Evolutionary conservation across 768 basidiomycete genomes (phyloP), one percentile per base, ranked within the genome.

Genomic region (Amyloporia xantha): DNA sequence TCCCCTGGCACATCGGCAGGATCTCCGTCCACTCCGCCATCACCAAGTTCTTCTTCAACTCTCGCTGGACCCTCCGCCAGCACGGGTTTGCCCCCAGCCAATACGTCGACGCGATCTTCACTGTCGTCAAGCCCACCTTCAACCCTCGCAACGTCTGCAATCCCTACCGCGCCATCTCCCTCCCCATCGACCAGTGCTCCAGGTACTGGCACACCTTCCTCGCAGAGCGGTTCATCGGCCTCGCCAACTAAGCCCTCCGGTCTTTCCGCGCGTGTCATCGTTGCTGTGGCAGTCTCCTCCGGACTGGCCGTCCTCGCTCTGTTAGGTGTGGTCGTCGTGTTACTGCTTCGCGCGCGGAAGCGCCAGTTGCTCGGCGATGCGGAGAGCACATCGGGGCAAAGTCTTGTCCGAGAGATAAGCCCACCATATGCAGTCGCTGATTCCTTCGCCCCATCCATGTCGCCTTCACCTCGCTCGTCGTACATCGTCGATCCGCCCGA

Each of bases 261-360:
- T 5, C 41, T 58, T 20, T 54, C 57, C 36, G 53, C 53, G 25
- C 33, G 49, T 15, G 50, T 48, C 17, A 53, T 55, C 48, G 51
- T 54, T 38, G 48, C 25, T 33, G 47, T 54, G 15, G 54, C 56
- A 1, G 43, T 58, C 17, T 30, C 48, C 15, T 51, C 56, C 30
- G 52, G 48, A 1, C 40, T 58, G 11, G 44, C 44, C 36, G 30
- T 54, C n/a, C 51, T 57, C 25, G 24, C 33, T 5, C 52, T 61
- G 17, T 35, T 54, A 21, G 44, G 37, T n/a, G 53, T 51, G n/a
- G 59, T 41, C 10, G 30, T 59, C 44, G 23, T 53, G 19, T 35
- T 59, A 27, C 47, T 54, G 46, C n/a, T 48, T 23, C 48, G 55
- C 35, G 51, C 49, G 39, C 51, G 49, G 15, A n/a, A 30, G 3